phyloP scores from a whole-genome alignment of 23 red algal genomes.

The Chondrus crispus region DNA sequence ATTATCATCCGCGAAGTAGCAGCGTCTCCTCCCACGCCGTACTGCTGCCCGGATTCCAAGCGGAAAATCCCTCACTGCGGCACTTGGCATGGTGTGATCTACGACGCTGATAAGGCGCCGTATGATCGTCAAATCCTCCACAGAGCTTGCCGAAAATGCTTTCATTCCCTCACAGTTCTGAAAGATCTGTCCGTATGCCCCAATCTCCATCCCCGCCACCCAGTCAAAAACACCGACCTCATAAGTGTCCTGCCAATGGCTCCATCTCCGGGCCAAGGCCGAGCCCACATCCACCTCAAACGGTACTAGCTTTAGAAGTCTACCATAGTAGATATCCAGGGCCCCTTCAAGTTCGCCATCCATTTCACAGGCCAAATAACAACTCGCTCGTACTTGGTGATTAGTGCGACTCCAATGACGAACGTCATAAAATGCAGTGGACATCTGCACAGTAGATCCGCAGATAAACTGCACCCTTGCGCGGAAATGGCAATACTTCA shows the following conservation, averaged over 20 bases:
- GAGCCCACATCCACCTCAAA: neutral
- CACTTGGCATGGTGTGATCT: too few relatives aligned
- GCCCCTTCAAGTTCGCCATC: neutral
- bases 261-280: neutral
- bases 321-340: neutral
- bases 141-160: neutral
- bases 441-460: neutral
- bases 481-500: neutral
- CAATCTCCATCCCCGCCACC: neutral
- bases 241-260: neutral
- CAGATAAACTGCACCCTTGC: neutral
- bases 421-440: neutral
- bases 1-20: too few relatives aligned
- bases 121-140: neutral
- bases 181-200: neutral
- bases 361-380: neutral
- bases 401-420: neutral
- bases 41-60: too few relatives aligned
- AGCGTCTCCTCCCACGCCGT: too few relatives aligned
- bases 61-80: too few relatives aligned
- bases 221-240: neutral
- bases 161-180: neutral
- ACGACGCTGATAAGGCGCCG: neutral
- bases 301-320: neutral
- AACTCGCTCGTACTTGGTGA: neutral